Evolutionary conservation across 257 asterid species (phyloP).

Genomic region (Fraxinus pennsylvanica): DNA sequence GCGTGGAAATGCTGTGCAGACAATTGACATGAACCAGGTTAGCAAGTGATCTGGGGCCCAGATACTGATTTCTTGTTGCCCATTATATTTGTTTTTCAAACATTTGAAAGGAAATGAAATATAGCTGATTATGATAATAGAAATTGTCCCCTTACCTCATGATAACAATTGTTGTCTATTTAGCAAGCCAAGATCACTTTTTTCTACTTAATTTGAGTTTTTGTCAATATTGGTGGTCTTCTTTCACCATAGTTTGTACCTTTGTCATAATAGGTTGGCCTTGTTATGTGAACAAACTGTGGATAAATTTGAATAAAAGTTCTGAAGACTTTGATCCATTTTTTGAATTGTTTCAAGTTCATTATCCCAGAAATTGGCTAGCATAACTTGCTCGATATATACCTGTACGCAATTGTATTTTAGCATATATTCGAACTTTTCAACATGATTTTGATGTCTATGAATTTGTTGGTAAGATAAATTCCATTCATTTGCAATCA

Average conservation of each 20-base stretch:
- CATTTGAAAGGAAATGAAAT: constrained; percentile 1
- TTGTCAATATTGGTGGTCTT: constrained; percentile 9
- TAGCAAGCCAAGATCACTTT: too few species aligned
- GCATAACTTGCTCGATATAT: neutral
- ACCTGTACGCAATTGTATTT: neutral
- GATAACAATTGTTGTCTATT: too few species aligned
- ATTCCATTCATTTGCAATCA: constrained; percentile 14
- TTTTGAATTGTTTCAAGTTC: neutral
- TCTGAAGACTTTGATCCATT: neutral
- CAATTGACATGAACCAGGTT: constrained; percentile 99
- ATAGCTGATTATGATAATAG: constrained; percentile 8
- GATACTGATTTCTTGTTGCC: constrained; percentile 13
- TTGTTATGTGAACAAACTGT: neutral
- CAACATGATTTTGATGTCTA: neutral
- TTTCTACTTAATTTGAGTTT: constrained; percentile 11
- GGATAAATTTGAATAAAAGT: neutral
- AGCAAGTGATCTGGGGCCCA: constrained; percentile 23
- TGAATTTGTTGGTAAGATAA: neutral
- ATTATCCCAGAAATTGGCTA: neutral
- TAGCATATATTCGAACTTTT: neutral
- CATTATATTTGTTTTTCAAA: constrained; percentile 3
- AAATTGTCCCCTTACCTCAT: neutral
- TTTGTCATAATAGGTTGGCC: neutral
- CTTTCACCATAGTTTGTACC: neutral
- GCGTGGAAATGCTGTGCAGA: constrained; percentile 95